These are phyloP conservation scores for Lyophyllum shimeji DNA, from an alignment of 768 basidiomycete species.

Conservation along the genomic window DNA sequence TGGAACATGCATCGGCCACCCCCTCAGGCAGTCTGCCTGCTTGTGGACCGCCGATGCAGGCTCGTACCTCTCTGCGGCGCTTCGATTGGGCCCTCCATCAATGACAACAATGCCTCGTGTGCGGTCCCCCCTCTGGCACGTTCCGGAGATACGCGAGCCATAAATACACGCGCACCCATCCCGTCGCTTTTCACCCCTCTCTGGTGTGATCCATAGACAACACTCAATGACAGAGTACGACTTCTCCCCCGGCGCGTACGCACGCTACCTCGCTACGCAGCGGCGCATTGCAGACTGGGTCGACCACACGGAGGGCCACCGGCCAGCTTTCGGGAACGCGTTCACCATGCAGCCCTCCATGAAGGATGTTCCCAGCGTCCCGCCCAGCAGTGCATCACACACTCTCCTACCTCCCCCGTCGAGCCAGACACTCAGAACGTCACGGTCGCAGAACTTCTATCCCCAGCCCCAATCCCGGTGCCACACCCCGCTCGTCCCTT, in stretches of 20 bases:
- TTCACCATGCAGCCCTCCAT: conserved; percentile 3
- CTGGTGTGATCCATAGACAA: background rate
- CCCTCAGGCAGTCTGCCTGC: background rate
- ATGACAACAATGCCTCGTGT: conserved; percentile 10
- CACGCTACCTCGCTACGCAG: conserved; percentile 40
- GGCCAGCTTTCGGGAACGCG: conserved; percentile 15
- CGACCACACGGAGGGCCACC: conserved; percentile 27
- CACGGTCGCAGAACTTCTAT: background rate
- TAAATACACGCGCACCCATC: conserved; percentile 1
- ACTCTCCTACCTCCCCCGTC: no score
- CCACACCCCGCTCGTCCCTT: background rate
- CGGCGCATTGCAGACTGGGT: conserved; percentile 43
- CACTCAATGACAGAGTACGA: conserved; percentile 47
- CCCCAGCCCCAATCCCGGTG: background rate
- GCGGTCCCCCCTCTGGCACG: background rate
- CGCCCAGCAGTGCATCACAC: no score
- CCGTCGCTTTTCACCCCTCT: no score
- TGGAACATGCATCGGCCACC: background rate
- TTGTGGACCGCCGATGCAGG: background rate
- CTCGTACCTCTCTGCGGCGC: background rate
- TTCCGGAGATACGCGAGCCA: background rate
- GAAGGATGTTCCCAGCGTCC: background rate
- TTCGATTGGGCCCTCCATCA: conserved; percentile 5
- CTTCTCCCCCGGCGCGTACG: conserved; percentile 47
- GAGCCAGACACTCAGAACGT: background rate